phyloP scores from a whole-genome alignment of 495 filamentous ascomycete genomes.

The Talaromyces wortmannii region DNA sequence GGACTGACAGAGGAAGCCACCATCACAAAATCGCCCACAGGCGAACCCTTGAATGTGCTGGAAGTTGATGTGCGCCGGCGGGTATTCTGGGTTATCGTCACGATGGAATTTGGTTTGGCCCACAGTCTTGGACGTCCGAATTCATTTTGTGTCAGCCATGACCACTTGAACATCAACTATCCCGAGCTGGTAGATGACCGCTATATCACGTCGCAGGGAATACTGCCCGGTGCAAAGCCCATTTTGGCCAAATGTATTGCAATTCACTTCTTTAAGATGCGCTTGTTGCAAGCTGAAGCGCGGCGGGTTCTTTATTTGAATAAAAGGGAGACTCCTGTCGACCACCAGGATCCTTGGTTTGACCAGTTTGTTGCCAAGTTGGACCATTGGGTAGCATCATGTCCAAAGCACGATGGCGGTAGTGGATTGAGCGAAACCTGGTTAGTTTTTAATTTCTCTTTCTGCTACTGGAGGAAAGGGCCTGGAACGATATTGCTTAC shows the following conservation, averaged over 20 bases:
- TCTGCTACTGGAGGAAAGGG: not conserved
- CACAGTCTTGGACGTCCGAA: slow-evolving; percentile 80
- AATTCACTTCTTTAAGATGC: slow-evolving; percentile 92
- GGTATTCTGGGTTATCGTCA: slow-evolving; percentile 76
- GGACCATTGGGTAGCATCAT: slow-evolving; percentile 60
- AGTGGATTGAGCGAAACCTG: slow-evolving; percentile 59
- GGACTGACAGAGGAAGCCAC: slow-evolving; percentile 81
- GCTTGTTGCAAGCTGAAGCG: slow-evolving; percentile 79
- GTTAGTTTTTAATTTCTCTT: slow-evolving; percentile 26
- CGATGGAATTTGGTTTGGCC: slow-evolving; percentile 82
- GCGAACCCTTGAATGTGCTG: slow-evolving; percentile 48
- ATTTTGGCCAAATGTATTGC: slow-evolving; percentile 76
- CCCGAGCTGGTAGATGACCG: slow-evolving; percentile 73
- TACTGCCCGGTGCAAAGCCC: slow-evolving; percentile 55
- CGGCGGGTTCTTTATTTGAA: slow-evolving; percentile 75
- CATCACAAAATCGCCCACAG: slow-evolving; percentile 48
- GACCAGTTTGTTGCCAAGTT: slow-evolving; percentile 68
- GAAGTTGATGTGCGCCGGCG: slow-evolving; percentile 84
- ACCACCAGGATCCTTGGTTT: slow-evolving; percentile 84
- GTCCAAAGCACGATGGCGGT: slow-evolving; percentile 55
- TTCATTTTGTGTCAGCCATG: slow-evolving; percentile 68
- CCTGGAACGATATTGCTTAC: not conserved
- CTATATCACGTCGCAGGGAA: slow-evolving; percentile 72
- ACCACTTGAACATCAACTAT: slow-evolving; percentile 75
- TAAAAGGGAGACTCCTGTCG: slow-evolving; percentile 61